phyloP scores from a whole-genome alignment of 805 yeast species.

The Lipomyces orientalis region DNA sequence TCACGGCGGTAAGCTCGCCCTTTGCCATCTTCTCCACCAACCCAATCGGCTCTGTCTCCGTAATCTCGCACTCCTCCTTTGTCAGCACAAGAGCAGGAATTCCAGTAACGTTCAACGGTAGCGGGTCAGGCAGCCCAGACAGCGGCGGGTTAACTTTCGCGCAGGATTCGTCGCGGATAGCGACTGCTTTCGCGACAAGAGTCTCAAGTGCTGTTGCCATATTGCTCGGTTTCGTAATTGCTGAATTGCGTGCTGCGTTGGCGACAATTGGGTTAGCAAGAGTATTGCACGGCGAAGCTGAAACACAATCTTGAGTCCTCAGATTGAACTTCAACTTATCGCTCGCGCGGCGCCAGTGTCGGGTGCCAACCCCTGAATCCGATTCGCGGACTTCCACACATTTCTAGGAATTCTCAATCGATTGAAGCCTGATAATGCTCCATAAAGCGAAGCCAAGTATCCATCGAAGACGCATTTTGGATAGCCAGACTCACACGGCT shows the following conservation, averaged over 20 bases:
- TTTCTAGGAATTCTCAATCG: no score
- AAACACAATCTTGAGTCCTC: no score
- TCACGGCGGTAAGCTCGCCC: constrained; percentile 51
- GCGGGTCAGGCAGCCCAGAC: constrained; percentile 35
- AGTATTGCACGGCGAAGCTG: no score
- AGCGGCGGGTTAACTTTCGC: constrained; percentile 39
- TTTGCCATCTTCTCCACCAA: constrained; percentile 48
- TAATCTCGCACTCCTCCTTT: constrained; percentile 51
- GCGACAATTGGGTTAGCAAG: neutral
- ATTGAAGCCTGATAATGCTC: no score
- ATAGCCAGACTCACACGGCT: no score
- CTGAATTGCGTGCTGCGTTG: neutral
- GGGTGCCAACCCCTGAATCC: no score
- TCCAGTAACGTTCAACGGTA: constrained; percentile 34
- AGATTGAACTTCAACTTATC: no score
- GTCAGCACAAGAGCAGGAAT: constrained; percentile 47
- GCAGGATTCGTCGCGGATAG: constrained; percentile 38
- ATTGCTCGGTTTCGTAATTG: neutral
- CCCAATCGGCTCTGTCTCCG: constrained; percentile 49
- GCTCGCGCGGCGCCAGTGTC: no score
- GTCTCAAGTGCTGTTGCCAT: constrained; percentile 26
- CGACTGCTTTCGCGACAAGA: constrained; percentile 32
- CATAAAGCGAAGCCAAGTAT: no score
- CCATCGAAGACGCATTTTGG: no score
- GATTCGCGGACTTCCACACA: no score